Base-by-base conservation (phyloP, 2,329 filamentous ascomycete genomes). In the Penicillium brevicompactum region DNA sequence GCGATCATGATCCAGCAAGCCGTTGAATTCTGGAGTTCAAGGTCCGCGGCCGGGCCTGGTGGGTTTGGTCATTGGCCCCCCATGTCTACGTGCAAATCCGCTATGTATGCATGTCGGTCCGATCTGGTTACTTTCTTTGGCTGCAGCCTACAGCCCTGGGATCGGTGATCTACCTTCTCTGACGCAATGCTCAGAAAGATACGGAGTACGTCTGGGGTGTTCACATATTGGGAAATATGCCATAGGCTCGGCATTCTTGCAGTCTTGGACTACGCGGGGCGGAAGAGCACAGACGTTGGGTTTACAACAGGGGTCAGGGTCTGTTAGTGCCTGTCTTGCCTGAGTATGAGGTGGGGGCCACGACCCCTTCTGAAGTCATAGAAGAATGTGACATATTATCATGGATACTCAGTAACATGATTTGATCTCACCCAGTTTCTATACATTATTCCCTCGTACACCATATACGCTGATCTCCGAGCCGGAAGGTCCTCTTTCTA, bases 351-450 rank as follows among this genome's bases (percentile, higher is more conserved):
- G 41, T 13, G 16, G 40, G 30, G 32, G 44, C 13, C 38, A 31
- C 18, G 30, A 37, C 41, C 46, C 57, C 24, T 46, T 46, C 11
- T n/a, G 37, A 41, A 4, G 55, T 31, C 31, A 34, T 18, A 34
- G 42, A 49, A 51, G 57, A 59, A 59, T 59, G 57, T 57, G 42
- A 51, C 40, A 24, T 32, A 34, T 34, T 34, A 34, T 34, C 31
- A 34, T 34, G 14, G 34, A 37, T 37, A 27, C 24, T 27, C 24
- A 27, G 24, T 4, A 50, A 22, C 22, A 43, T 32, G 37, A 21
- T 34, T 52, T 34, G 13, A 34, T 32, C 32, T 43, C 32, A 42
- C 48, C 21, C 21, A 40, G 30, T 47, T 47, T 21, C 22, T 22
- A 14, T 11, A 14, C 6, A 37, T 3, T 18, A 41, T 31, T 14